Base-by-base conservation (phyloP, 441 rosid species). In the Rhodomyrtus psidioides region DNA sequence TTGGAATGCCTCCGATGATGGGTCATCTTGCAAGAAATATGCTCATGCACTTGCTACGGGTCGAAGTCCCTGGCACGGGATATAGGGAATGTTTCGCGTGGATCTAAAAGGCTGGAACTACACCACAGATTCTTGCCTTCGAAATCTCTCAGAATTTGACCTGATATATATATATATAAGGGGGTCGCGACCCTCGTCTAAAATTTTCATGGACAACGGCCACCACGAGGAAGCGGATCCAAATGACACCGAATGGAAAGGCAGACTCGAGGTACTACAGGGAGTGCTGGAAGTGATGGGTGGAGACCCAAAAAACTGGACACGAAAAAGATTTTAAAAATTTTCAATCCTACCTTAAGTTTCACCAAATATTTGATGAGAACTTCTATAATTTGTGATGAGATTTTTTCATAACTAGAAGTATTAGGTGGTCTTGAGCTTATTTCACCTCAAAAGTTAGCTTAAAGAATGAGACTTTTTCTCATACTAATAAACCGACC, bases 311-410 rank as follows among this genome's bases (percentile, higher is more conserved):
- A 55, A 4, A 1, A 19, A 4, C 4, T 3, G 12, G 57, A 55
- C 24, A 19, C 24, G 26, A 55, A 1, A 4, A 55, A 55, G 19
- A 19, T 55, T 7, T 55, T 9, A 19, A 2, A 28, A 0, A 0
- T 0, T 34, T 30, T 19, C 1, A 34, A 65, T 30, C 2, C 9
- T 34, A 34, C 19, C 1, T 56, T 10, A 56, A 2, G 5, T 56
- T 10, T 0, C 0, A 9, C 1, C 13, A 23, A 56, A 65, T 34
- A 17, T 30, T 0, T 0, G 2, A 9, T 44, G 49, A 8, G 49
- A 44, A 44, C 10, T 44, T 44, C 49, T 44, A 44, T 9, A 44
- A 44, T 9, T 44, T 44, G 49, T 8, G 49, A 44, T 44, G 9
- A 44, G 49, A 44, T 44, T 44, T 44, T 8, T 44, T 7, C 34